These are phyloP conservation scores for Colletotrichum magnum DNA, from an alignment of 2,329 filamentous ascomycete species.

Conservation along the genomic window DNA sequence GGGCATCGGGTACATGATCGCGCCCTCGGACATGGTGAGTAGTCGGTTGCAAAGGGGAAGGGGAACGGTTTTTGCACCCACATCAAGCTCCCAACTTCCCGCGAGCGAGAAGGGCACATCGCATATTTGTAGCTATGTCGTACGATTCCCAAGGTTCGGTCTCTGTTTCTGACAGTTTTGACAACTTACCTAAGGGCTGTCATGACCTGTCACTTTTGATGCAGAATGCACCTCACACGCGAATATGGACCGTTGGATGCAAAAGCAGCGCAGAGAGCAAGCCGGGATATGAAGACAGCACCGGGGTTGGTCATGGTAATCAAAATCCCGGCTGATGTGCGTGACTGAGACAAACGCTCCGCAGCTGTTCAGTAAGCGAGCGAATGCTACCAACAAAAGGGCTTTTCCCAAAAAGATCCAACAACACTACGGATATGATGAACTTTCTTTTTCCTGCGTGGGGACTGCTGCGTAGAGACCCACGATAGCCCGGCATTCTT, in stretches of 20 bases:
- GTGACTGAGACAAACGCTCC: neutral
- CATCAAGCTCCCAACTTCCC: fast-evolving
- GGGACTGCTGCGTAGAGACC: neutral
- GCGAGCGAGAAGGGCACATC: neutral
- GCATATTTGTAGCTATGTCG: conserved; percentile 5
- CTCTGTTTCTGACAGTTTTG: conserved; percentile 14
- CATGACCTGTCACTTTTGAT: neutral
- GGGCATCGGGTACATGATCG: conserved; percentile 22
- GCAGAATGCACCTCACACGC: neutral
- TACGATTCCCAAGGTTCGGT: neutral
- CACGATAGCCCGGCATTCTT: neutral
- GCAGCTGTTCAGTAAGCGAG: neutral
- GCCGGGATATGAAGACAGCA: neutral
- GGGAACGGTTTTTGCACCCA: no score
- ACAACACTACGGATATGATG: neutral
- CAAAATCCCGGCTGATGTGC: neutral
- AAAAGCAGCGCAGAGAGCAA: neutral
- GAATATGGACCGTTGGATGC: neutral
- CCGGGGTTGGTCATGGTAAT: neutral
- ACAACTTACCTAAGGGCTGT: conserved; percentile 9
- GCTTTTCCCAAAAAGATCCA: neutral
- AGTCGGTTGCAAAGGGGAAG: neutral
- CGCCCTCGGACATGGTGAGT: conserved; percentile 15
- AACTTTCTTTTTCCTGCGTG: neutral
- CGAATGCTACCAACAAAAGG: neutral